Evolutionary conservation across 257 asterid species (phyloP).

Genomic region (Dorcoceras hygrometricum): DNA sequence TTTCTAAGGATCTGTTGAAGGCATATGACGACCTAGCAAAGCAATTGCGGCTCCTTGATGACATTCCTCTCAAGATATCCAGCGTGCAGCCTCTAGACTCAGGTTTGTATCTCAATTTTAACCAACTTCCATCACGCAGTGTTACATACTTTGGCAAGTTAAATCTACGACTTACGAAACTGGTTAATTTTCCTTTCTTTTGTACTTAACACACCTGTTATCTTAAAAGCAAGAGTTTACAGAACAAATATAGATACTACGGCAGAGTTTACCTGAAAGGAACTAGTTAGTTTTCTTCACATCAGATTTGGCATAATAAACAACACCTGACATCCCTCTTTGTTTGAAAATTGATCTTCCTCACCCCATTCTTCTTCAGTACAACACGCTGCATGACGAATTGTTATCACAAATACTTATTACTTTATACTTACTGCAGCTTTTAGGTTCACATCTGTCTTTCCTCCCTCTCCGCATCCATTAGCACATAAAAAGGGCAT

Average conservation of each 20-base stretch:
- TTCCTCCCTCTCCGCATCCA: constrained; percentile 88
- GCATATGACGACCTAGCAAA: constrained; percentile 84
- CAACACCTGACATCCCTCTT: too few relatives aligned
- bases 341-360: background rate
- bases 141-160: background rate
- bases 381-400: background rate
- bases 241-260: background rate
- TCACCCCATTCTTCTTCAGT: background rate
- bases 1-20: constrained; percentile 54
- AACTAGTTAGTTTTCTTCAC: background rate
- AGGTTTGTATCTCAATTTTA: constrained; percentile 46
- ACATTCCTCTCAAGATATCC: constrained; percentile 81
- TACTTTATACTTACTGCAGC: constrained; percentile 53
- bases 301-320: background rate
- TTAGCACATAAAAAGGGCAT: constrained; percentile 60
- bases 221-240: constrained; percentile 8
- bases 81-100: constrained; percentile 92
- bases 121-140: background rate
- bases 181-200: background rate
- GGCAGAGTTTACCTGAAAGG: background rate
- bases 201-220: background rate
- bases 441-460: constrained; percentile 88
- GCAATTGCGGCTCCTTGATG: constrained; percentile 71
- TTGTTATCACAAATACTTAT: background rate
- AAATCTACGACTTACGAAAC: background rate